phyloP scores from a whole-genome alignment of 148 eudicot species.

The Rhododendron kiyosumense region DNA sequence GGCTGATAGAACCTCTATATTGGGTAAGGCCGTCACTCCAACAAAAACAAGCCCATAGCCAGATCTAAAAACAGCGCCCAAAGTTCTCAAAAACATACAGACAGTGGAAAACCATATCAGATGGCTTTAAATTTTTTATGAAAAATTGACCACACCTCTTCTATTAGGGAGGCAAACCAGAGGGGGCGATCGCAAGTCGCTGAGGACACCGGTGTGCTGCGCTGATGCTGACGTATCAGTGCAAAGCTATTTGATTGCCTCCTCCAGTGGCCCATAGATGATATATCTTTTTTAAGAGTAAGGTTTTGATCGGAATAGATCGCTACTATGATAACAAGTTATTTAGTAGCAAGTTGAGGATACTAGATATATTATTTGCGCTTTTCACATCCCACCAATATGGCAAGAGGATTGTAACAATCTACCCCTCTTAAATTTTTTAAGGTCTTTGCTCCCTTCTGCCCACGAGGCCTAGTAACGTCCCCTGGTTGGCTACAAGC shows the following conservation, averaged over 20 bases:
- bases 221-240: not conserved
- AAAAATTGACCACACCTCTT: not conserved
- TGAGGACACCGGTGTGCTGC: not conserved
- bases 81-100: not conserved
- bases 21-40: not conserved
- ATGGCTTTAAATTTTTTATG: not conserved
- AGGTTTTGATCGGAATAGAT: not conserved
- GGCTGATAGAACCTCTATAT: not conserved
- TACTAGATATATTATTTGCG: not conserved
- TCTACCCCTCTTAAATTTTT: not conserved
- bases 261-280: not conserved
- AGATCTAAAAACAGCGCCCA: not conserved
- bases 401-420: not conserved
- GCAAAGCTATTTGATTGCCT: not conserved
- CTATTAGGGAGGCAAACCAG: not conserved
- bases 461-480: not conserved
- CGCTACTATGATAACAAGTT: not conserved
- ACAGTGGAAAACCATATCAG: not conserved
- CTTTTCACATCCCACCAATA: not conserved
- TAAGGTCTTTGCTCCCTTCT: not conserved
- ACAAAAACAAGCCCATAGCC: not conserved
- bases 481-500: not conserved
- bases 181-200: not conserved
- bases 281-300: not conserved
- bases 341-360: not conserved